Evolutionary conservation across 2,329 filamentous ascomycete species (phyloP), one percentile per base, ranked within the genome.

Genomic region (Cytospora piceae): DNA sequence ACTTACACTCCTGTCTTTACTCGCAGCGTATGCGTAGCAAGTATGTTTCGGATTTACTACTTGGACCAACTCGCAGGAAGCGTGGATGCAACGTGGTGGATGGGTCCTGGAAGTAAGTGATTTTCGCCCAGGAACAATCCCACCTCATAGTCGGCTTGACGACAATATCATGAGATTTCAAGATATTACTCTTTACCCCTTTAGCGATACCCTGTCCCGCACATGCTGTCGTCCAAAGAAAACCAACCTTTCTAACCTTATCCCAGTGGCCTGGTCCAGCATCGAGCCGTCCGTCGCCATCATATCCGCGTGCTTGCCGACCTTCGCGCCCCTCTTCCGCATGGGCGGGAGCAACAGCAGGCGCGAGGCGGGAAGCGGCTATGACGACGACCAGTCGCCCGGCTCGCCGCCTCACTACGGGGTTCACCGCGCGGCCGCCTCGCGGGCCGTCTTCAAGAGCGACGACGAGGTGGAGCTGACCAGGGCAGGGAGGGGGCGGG

Each of bases 281-380:
- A 69, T 77, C 32, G 76, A 77, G 65, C 72, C 75, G 11, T 74
- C 72, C 24, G 71, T 75, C 14, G 76, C 74, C n/a, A 76, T 78
- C 59, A 70, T 78, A 14, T 76, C 74, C 32, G 76, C 75, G 17
- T 77, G 76, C 58, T 71, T 78, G 17, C 76, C 76, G 24, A 75
- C 72, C 54, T 68, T 76, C 24, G 73, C 71, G 12, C 74, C 75
- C 0, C 66, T 76, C 9, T 69, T 76, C 74, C 64, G 79, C 57
- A 31, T 49, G n/a, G n/a, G 46, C n/a, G 46, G 20, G 46, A 7
- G 20, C 8, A 49, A 46, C 20, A 20, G 5, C 7, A 46, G 17
- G 42, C 17, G n/a, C 20, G 42, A 6, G n/a, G 6, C 14, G n/a
- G n/a, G 22, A 4, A 20, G n/a, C n/a, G 11, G 22, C n/a, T 12